Base-by-base conservation (phyloP, 2,329 filamentous ascomycete genomes). In the Colletotrichum sp. region DNA sequence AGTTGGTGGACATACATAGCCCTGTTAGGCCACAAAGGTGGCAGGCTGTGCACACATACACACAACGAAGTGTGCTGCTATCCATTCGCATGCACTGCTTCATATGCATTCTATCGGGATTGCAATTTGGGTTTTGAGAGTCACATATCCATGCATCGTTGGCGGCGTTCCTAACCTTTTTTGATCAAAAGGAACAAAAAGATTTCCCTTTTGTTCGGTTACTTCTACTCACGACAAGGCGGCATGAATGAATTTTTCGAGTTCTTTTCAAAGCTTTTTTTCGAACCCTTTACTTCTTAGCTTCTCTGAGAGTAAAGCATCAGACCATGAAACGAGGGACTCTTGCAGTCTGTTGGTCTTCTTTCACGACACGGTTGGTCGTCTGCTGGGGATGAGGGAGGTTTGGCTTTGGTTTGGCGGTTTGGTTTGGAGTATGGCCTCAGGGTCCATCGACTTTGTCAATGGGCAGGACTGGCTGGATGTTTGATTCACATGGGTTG, bases 1-100 rank as follows among this genome's bases (percentile, higher is more conserved):
- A 76, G 85, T 90, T 13, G 88, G 90, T 13, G 84, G 85, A 59
- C 86, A 86, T 72, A 84, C 82, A 79, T 87, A 81, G 85, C 16
- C 65, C 27, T 44, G 57, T 64, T 22, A 30, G 27, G 34, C 25
- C 78, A 39, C 36, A 39, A 19, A 34, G 15, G 57, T 34, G 28
- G 25, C 55, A 57, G 36, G 39, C 55, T 34, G 44, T 52, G n/a
- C 44, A 52, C 44, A 52, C n/a, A 64, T 34, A 52, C 61, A 74
- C 64, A 59, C 52, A 52, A 70, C 39, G 16, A 36, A 70, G 25
- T 55, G 71, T 67, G 60, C 22, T 52, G 65, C 61, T 25, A 30
- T 19, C 44, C 22, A n/a, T 52, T 65, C 61, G 65, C 32, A 68
- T 52, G n/a, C 64, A 74, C 60, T 59, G 44, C 70, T 78, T 78